Base-by-base conservation (phyloP, 805 yeast genomes). In the Hanseniaspora jakobsenii region DNA sequence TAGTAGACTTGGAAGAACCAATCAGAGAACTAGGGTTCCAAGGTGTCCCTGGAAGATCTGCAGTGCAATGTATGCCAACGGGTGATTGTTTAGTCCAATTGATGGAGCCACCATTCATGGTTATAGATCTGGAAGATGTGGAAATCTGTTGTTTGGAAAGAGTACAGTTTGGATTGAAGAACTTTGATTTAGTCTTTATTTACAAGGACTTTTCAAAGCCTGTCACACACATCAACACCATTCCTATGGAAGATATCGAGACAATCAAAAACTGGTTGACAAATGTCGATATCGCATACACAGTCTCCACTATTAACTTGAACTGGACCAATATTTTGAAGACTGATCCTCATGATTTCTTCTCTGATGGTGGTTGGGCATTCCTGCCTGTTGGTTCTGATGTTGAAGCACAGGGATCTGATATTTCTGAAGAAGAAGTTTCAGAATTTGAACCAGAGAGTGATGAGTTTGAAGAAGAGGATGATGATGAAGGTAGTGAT, bases 241-340 rank as follows among this genome's bases (percentile, higher is more conserved):
- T 91, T 48, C 96, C 97, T 29, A 84, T 86, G 75, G 93, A 82
- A 55, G 71, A 81, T 44, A 66, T 91, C 47, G 98, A 91, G 59
- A 89, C 82, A 58, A 82, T 91, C 50, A 91, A 89, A 62, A 85
- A 84, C 40, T 91, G 98, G 98, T 69, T 91, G 48, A 84, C 94
- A n/a, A 94, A 91, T 60, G 94, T 91, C 57, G 98, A 91, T 61
- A 81, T 91, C 51, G 95, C 98, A 30, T 78, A 72, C 66, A 81
- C 87, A 58, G 95, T 86, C 56, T 95, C 96, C 44, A 87, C 94
- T 36, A 81, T 91, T 65, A 89, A 89, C 66, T 77, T 91, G 73
- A 86, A 85, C 66, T 91, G 98, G 98, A 69, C 77, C 12, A 79
- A 86, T 19, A 87, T 91, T 58, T 89, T 91, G 95, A 89, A 86